phyloP scores from a whole-genome alignment of 2,329 filamentous ascomycete species.

The Claviceps sp. region DNA sequence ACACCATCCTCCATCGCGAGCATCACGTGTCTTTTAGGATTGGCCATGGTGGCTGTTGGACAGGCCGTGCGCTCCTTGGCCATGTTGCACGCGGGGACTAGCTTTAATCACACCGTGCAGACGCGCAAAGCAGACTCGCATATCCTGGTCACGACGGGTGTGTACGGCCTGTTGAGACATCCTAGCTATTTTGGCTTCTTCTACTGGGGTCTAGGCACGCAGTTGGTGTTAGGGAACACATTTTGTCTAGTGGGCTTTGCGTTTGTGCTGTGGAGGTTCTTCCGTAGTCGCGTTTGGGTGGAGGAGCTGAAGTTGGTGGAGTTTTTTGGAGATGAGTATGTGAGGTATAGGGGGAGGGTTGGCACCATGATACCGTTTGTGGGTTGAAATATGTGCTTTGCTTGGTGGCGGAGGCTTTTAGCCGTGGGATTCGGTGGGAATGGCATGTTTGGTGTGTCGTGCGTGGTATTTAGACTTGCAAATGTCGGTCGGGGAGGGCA shows the following conservation, averaged over 20 bases:
- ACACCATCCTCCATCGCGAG: slow-evolving; percentile 28
- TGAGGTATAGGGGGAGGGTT: slow-evolving; percentile 56
- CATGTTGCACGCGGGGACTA: slow-evolving; percentile 79
- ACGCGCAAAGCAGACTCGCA: slow-evolving; percentile 55
- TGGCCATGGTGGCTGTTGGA: slow-evolving; percentile 52
- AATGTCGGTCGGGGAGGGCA: too few relatives aligned
- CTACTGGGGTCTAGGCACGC: slow-evolving; percentile 94
- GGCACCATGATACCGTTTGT: slow-evolving; percentile 67
- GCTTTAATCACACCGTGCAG: slow-evolving; percentile 85
- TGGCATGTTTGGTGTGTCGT: too few relatives aligned
- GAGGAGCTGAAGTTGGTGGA: slow-evolving; percentile 67
- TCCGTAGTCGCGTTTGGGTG: slow-evolving; percentile 54
- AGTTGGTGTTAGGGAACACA: slow-evolving; percentile 75
- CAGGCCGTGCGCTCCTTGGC: slow-evolving; percentile 67
- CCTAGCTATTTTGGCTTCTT: slow-evolving; percentile 97
- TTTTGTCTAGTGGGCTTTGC: slow-evolving; percentile 65
- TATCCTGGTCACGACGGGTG: slow-evolving; percentile 65
- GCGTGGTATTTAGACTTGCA: too few relatives aligned
- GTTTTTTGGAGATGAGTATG: slow-evolving; percentile 80
- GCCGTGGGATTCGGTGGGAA: too few relatives aligned
- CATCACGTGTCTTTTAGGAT: slow-evolving; percentile 32
- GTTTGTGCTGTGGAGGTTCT: slow-evolving; percentile 74
- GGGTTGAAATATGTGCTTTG: slow-evolving; percentile 7
- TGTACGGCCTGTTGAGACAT: slow-evolving; percentile 68
- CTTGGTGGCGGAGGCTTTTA: too few relatives aligned